Base-by-base conservation (phyloP, 129 eudicot genomes). In the Centaurea solstitialis region DNA sequence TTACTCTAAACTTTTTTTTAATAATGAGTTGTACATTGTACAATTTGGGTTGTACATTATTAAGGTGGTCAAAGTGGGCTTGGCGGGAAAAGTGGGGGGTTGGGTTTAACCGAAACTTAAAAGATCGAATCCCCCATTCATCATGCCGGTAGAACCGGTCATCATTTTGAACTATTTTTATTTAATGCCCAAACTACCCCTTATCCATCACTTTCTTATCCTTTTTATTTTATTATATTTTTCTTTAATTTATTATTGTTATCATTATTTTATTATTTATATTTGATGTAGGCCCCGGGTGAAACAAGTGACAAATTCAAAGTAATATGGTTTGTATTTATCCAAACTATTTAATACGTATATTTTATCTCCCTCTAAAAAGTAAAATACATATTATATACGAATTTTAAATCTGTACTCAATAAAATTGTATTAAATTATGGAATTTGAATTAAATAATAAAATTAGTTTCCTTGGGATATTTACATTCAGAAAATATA, bases 71-170 rank as follows among this genome's bases (percentile, higher is more conserved):
- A 82, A 82, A 82, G 76, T 18, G 1, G 8, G 22, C 37, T 65
- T 83, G 86, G 86, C 82, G 86, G 86, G 86, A 83, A 83, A 83
- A 76, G 57, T 37, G 86, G 86, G 86, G 50, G 76, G 37, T 64
- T 83, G 66, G 18, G 67, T 43, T 71, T 76, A 83, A 83, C 86
- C 65, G 82, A 71, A 83, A 71, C 78, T 78, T 70, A 76, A 41
- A 77, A 59, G 74, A 79, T 82, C 74, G 85, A 70, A 43, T 57
- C 73, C 40, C 82, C 86, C 86, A 53, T 77, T 77, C 77, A 83
- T 83, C 81, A 77, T 83, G 86, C 86, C 86, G 86, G 30, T 83
- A 83, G 82, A 83, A 77, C 86, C 86, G 86, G 81, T 83, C 86
- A 62, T 83, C 82, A 70, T 61, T 57, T 70, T 82, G 59, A 70